These are phyloP conservation scores for Blastomyces percursus DNA, from an alignment of 2,329 filamentous ascomycete genomes.

Conservation along the genomic window DNA sequence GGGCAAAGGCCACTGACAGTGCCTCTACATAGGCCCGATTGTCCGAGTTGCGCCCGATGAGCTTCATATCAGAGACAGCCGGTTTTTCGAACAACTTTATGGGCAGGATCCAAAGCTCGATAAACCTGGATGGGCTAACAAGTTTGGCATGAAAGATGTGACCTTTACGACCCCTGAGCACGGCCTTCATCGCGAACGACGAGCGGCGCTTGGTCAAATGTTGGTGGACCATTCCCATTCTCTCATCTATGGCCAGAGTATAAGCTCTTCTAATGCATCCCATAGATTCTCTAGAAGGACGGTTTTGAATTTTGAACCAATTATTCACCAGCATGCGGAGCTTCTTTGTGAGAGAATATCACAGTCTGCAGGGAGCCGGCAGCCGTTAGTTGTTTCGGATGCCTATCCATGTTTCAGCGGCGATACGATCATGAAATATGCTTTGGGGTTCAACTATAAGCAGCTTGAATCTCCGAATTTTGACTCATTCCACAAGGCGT, in stretches of 20 bases:
- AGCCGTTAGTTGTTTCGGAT: conserved; percentile 12
- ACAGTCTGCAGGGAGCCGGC: conserved; percentile 10
- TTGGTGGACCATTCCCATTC: conserved; percentile 7
- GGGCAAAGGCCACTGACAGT: not conserved
- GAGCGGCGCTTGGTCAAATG: conserved; percentile 19
- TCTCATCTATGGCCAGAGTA: not conserved
- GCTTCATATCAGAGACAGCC: conserved; percentile 15
- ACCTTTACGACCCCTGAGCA: conserved; percentile 21
- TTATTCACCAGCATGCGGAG: conserved; percentile 17
- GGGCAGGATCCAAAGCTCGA: conserved; percentile 12
- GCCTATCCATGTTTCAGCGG: conserved; percentile 17
- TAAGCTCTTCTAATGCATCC: not conserved
- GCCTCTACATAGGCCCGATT: conserved; percentile 13
- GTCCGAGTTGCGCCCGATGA: conserved; percentile 16
- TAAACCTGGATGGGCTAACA: conserved; percentile 17
- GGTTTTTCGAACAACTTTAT: conserved; percentile 17
- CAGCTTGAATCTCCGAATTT: conserved; percentile 17
- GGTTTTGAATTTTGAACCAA: conserved; percentile 15
- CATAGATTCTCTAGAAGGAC: conserved; percentile 14
- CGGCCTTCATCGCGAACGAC: conserved; percentile 17
- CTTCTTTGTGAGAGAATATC: conserved; percentile 16
- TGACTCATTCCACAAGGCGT: conserved; percentile 18
- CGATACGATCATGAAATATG: conserved; percentile 22
- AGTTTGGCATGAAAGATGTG: conserved; percentile 17
- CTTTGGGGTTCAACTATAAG: conserved; percentile 19